Percentiles rank a stretch among this genome's conserved stretches.
These are phyloP conservation scores for Rehmannia glutinosa DNA, from an alignment of 257 asterid species.

Conservation along the genomic window DNA sequence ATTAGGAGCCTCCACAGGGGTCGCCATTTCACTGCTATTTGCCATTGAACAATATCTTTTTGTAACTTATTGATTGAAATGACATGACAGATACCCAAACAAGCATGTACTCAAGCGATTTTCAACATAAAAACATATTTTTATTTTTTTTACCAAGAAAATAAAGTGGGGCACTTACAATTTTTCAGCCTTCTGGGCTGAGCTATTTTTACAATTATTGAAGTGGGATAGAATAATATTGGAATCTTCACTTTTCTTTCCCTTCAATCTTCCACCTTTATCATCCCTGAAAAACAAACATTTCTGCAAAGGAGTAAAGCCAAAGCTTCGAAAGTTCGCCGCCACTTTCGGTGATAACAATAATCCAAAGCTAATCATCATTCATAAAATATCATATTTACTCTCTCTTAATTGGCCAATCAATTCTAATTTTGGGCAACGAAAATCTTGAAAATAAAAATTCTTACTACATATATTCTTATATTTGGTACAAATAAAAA, in stretches of 20 bases:
- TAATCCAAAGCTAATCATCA: background rate
- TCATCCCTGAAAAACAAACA: slow-evolving; percentile 12
- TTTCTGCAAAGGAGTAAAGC: slow-evolving; percentile 22
- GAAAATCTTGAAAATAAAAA: background rate
- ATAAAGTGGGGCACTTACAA: slow-evolving; percentile 19
- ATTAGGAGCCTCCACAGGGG: slow-evolving; percentile 32
- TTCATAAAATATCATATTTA: background rate
- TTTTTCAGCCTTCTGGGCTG: background rate
- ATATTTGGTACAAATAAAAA: too few species aligned
- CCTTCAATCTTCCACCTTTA: slow-evolving; percentile 28
- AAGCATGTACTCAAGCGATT: background rate
- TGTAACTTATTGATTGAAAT: too few species aligned
- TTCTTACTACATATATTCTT: too few species aligned
- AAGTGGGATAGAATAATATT: background rate
- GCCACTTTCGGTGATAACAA: background rate
- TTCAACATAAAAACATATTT: too few species aligned
- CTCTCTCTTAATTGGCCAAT: background rate
- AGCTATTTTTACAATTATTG: background rate
- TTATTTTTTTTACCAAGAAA: background rate
- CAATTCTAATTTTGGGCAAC: background rate
- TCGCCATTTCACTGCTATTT: too few species aligned
- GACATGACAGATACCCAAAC: background rate
- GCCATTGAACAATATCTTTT: too few species aligned
- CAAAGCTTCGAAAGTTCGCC: slow-evolving; percentile 19
- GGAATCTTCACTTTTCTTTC: slow-evolving; percentile 33